A percentile compares a stretch with the other conserved stretches of the same genome.
These are phyloP conservation scores for Rhizophagus prolifer DNA, from an alignment of 192 early-diverging fungal species.

Conservation along the genomic window DNA sequence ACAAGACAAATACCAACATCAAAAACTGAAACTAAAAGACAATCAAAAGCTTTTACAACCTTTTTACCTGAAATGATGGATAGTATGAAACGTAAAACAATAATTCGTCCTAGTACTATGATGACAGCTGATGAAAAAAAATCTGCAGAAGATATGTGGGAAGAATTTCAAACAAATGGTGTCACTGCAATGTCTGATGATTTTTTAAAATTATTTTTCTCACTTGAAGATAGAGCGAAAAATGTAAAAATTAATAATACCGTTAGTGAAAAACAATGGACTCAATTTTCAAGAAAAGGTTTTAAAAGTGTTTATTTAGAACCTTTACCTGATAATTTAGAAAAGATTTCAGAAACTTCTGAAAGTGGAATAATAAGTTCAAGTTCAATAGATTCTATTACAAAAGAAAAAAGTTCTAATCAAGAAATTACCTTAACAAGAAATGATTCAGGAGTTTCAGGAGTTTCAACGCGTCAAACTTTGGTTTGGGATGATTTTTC, in stretches of 20 bases:
- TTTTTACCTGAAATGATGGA: slow-evolving; percentile 11
- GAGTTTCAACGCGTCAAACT: neutral
- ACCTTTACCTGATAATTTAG: neutral
- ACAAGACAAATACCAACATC: slow-evolving; percentile 3
- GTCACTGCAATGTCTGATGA: slow-evolving; percentile 22
- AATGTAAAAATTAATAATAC: neutral
- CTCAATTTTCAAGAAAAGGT: slow-evolving; percentile 12
- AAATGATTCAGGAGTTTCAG: slow-evolving; percentile 8
- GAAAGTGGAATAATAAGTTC: neutral
- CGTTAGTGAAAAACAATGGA: neutral
- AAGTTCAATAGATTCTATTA: too few species aligned
- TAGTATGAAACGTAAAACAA: slow-evolving; percentile 20
- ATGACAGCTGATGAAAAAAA: slow-evolving; percentile 21
- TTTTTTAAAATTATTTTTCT: slow-evolving; percentile 24
- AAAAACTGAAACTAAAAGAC: slow-evolving; percentile 1
- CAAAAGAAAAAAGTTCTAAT: neutral
- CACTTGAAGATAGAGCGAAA: slow-evolving; percentile 5
- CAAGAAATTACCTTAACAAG: neutral
- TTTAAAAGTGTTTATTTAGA: slow-evolving; percentile 11
- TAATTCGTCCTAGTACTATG: slow-evolving; percentile 16
- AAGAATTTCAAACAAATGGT: slow-evolving; percentile 26
- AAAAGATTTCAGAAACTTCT: neutral
- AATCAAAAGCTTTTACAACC: neutral
- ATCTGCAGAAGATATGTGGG: slow-evolving; percentile 21
- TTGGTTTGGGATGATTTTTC: slow-evolving; percentile 22